A percentile compares a stretch with the other conserved stretches of the same genome.
Conservation (phyloP, 2,329 filamentous ascomycete genomes). For the Tolypocladium album region DNA sequence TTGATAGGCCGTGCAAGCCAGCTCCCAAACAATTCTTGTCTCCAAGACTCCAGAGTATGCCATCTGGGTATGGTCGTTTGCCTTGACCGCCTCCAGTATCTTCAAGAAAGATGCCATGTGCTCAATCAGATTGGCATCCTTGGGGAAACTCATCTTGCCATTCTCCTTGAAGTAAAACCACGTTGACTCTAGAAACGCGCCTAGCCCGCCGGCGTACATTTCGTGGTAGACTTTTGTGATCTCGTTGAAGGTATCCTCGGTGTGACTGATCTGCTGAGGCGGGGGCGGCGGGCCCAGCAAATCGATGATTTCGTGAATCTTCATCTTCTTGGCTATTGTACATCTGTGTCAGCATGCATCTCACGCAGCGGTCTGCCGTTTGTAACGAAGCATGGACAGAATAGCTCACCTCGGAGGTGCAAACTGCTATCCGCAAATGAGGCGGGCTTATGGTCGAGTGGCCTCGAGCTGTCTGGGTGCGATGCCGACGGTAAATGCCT, state of each 20-base stretch:
- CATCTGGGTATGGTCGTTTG: constrained; percentile 41
- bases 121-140: constrained; percentile 48
- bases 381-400: constrained; percentile 18
- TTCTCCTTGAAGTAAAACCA: constrained; percentile 59
- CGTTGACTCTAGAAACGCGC: constrained; percentile 67
- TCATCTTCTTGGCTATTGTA: constrained; percentile 40
- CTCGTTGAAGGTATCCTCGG: constrained; percentile 47
- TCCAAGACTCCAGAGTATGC: constrained; percentile 43
- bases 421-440: constrained; percentile 17
- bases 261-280: constrained; percentile 39
- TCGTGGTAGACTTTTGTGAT: constrained; percentile 62
- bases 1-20: constrained; percentile 39
- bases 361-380: neutral
- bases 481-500: constrained; percentile 27
- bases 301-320: constrained; percentile 62
- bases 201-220: constrained; percentile 65
- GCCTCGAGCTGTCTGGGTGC: constrained; percentile 12
- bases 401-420: constrained; percentile 40
- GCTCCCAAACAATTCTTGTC: constrained; percentile 48
- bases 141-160: constrained; percentile 33
- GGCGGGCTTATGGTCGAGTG: constrained; percentile 14
- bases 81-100: constrained; percentile 35
- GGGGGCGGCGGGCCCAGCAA: constrained; percentile 49
- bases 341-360: constrained; percentile 1
- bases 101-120: constrained; percentile 57